Percentiles rank a stretch among this genome's conserved stretches.
Evolutionary conservation across 345 rosid genomes (phyloP).

Genomic region (Citrus trifoliata): DNA sequence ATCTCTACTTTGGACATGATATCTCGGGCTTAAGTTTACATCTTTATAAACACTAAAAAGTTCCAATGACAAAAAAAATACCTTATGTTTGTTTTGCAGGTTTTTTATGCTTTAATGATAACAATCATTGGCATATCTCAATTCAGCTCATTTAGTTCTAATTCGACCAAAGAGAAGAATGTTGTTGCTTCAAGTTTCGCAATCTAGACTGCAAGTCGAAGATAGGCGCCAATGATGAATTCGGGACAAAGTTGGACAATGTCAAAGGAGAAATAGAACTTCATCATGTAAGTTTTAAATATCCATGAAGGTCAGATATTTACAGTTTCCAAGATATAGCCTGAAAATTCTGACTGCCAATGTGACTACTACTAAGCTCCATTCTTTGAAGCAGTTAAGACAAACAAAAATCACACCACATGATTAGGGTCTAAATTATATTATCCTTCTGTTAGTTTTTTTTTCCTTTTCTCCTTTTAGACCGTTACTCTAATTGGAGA

Average conservation of each 20-base stretch:
- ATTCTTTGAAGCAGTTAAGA: not conserved
- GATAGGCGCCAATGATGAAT: conserved; percentile 66
- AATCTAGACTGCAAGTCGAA: conserved; percentile 58
- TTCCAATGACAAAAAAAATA: not conserved
- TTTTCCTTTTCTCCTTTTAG: conserved; percentile 21
- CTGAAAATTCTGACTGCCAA: conserved; percentile 62
- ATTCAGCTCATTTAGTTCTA: conserved; percentile 61
- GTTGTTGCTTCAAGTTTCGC: conserved; percentile 68
- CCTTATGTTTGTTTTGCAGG: conserved; percentile 26
- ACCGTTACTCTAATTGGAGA: conserved; percentile 80
- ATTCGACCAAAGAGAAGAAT: conserved; percentile 48
- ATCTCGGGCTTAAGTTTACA: not conserved
- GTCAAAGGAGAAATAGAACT: conserved; percentile 71
- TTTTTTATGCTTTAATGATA: conserved; percentile 70
- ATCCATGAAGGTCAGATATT: conserved; percentile 26
- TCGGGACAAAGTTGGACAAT: conserved; percentile 42
- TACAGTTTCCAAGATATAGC: not conserved
- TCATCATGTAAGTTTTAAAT: conserved; percentile 64
- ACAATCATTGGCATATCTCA: conserved; percentile 62
- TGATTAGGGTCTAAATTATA: not conserved
- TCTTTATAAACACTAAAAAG: not conserved
- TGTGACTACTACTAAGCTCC: conserved; percentile 25
- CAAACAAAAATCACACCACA: not conserved
- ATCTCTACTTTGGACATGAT: not conserved
- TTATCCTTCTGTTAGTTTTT: no score